Base-by-base conservation (phyloP, 2,329 filamentous ascomycete species). In the Tolypocladium inflatum region DNA sequence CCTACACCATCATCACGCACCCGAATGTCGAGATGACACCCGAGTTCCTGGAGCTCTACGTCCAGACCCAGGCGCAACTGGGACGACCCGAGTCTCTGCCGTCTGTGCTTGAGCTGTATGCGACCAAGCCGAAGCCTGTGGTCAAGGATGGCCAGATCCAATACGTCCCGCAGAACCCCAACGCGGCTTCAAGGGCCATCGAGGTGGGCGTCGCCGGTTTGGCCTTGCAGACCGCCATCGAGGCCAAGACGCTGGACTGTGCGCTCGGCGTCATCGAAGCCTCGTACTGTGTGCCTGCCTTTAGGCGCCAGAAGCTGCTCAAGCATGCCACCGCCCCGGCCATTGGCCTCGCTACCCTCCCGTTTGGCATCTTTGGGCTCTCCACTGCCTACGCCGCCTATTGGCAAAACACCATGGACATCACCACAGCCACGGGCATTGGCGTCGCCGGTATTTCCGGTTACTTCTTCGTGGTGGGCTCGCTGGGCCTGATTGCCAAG, bases 1-100 rank as follows among this genome's bases (percentile, higher is more conserved):
- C 88, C n/a, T 88, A 89, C 70, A 76, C 80, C 42, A 81, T 97
- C 57, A 71, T 96, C 59, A 80, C 81, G 54, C 84, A 93, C 64
- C 85, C 88, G 4, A 85, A 87, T 60, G 86, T 97, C 54, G 89
- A 91, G 74, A 89, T 97, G 68, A 89, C 89, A 5, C 84, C 87
- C 10, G 76, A 81, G 37, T 77, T 93, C 39, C 82, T 97, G 43
- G 78, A 82, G 58, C 72, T 82, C 64, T 97, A 97, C 72, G 86
- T 96, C 61, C 79, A 83, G 42, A 84, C 90, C 51, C 91, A 96
- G 70, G 80, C 86, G 35, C 80, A 86, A 13, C 81, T 97, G 50
- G 82, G 85, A 61, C 85, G 82, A 58, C 86, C 91, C 3, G 84
- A 90, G 63, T 86, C 89, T 51, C 83, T 97, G 61, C 91, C 93